Evolutionary conservation across 306 rosid species (phyloP).

Genomic region (Cicer cuneatum): DNA sequence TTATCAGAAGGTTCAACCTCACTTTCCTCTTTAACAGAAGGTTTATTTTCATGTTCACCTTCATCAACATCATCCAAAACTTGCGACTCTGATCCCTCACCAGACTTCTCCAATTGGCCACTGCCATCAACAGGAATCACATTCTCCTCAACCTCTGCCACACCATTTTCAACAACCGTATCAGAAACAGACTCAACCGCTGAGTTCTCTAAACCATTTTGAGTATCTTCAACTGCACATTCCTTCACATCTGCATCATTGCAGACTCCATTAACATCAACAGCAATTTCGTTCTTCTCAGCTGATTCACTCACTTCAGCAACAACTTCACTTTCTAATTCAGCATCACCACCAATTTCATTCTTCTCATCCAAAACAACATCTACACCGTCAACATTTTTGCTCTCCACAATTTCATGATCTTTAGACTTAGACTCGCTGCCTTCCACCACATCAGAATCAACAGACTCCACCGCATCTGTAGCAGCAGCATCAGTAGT

Average conservation of each 20-base stretch:
- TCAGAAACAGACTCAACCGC: constrained; percentile 28
- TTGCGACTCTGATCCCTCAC: constrained; percentile 39
- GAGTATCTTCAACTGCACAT: constrained; percentile 15
- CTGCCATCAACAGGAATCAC: constrained; percentile 38
- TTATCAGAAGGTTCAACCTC: not conserved
- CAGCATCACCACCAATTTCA: not conserved
- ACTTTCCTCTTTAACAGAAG: constrained; percentile 9
- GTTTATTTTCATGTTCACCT: constrained; percentile 4
- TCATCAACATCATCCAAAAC: not conserved
- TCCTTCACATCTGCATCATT: not conserved
- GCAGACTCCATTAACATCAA: constrained; percentile 32
- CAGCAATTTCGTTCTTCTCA: constrained; percentile 45
- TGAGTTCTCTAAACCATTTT: constrained; percentile 29
- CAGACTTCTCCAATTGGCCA: constrained; percentile 20
- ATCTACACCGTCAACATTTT: constrained; percentile 6
- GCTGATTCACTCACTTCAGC: not conserved
- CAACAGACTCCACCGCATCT: not conserved
- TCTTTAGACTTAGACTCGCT: constrained; percentile 25
- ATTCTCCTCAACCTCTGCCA: constrained; percentile 37
- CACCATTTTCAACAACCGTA: constrained; percentile 32
- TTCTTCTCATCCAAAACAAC: constrained; percentile 38
- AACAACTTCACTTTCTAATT: not conserved
- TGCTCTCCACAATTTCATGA: constrained; percentile 1
- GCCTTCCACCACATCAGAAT: constrained; percentile 30
- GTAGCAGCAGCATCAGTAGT: constrained; percentile 11